Percentiles rank a stretch among this genome's conserved stretches.
Conservation (phyloP, 2,329 filamentous ascomycete genomes). For the Monilinia fructigena region DNA sequence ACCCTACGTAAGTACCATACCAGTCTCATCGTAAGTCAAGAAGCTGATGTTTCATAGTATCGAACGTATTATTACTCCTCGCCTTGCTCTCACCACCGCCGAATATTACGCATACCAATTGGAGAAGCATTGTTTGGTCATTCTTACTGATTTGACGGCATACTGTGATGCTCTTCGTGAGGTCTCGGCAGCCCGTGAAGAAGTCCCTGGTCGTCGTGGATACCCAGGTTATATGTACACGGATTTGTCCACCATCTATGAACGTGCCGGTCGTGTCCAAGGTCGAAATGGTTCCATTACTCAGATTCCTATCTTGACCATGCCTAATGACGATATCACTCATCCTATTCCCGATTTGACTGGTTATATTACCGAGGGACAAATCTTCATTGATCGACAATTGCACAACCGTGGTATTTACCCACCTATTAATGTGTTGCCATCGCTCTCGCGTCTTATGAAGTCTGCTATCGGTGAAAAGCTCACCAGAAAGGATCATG, state of each 20-base stretch:
- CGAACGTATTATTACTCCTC: constrained; percentile 99
- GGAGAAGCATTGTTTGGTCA: constrained; percentile 99
- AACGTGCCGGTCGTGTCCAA: constrained; percentile 94
- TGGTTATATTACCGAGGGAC: constrained; percentile 97
- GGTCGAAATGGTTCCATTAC: constrained; percentile 98
- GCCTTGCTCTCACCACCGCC: constrained; percentile 94
- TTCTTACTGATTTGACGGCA: constrained; percentile 94
- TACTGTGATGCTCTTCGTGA: constrained; percentile 99
- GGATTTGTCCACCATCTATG: constrained; percentile 99
- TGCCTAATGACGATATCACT: constrained; percentile 99
- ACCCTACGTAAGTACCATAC: constrained; percentile 74
- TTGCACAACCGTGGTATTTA: constrained; percentile 96
- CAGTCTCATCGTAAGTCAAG: neutral
- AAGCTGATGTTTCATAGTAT: constrained; percentile 58
- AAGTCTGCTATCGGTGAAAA: constrained; percentile 98
- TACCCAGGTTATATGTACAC: constrained; percentile 99
- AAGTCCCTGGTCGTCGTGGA: constrained; percentile 98
- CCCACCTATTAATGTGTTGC: constrained; percentile 97
- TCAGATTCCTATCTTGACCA: constrained; percentile 97
- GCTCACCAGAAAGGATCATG: constrained; percentile 94
- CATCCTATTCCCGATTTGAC: constrained; percentile 98
- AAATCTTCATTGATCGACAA: constrained; percentile 95
- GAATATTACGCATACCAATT: constrained; percentile 99
- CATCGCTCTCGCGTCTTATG: constrained; percentile 98
- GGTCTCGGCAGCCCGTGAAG: constrained; percentile 95